phyloP scores from a whole-genome alignment of 176 grass and related monocot genomes.

The Oryza glumipatula region DNA sequence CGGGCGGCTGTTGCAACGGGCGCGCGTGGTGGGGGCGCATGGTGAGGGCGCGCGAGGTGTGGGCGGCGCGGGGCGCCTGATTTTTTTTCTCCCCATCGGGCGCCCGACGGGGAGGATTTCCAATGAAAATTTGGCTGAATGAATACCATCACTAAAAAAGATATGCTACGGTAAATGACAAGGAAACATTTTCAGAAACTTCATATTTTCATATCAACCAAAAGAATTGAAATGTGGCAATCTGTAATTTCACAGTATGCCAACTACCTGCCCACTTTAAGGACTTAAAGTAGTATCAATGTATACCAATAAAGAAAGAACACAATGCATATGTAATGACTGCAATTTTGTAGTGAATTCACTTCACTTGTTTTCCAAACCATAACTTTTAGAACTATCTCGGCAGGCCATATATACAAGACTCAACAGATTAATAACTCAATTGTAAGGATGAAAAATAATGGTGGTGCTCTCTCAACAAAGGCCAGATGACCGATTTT shows the following conservation, averaged over 20 bases:
- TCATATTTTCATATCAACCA: slow-evolving; percentile 24
- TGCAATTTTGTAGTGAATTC: slow-evolving; percentile 9
- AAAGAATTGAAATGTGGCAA: background rate
- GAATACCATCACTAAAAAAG: background rate
- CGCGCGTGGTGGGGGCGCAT: too few relatives aligned
- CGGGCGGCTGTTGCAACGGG: too few relatives aligned
- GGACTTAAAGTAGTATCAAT: background rate
- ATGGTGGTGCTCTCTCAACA: background rate
- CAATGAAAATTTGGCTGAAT: background rate
- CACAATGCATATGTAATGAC: background rate
- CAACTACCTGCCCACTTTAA: background rate
- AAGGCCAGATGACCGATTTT: background rate
- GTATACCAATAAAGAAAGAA: background rate
- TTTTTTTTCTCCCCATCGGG: too few relatives aligned
- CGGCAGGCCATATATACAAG: background rate
- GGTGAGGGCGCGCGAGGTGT: too few relatives aligned
- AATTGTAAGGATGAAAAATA: slow-evolving; percentile 18
- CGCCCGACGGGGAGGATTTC: too few relatives aligned
- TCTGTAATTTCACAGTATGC: background rate
- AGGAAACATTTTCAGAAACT: background rate
- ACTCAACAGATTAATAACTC: background rate
- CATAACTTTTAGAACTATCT: slow-evolving; percentile 20
- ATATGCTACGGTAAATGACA: background rate
- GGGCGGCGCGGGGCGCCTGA: too few relatives aligned
- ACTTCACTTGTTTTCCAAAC: slow-evolving; percentile 21